Percentiles rank a stretch among this genome's conserved stretches.
Evolutionary conservation across 495 filamentous ascomycete genomes (phyloP).

Genomic region (Aspergillus hancockii): DNA sequence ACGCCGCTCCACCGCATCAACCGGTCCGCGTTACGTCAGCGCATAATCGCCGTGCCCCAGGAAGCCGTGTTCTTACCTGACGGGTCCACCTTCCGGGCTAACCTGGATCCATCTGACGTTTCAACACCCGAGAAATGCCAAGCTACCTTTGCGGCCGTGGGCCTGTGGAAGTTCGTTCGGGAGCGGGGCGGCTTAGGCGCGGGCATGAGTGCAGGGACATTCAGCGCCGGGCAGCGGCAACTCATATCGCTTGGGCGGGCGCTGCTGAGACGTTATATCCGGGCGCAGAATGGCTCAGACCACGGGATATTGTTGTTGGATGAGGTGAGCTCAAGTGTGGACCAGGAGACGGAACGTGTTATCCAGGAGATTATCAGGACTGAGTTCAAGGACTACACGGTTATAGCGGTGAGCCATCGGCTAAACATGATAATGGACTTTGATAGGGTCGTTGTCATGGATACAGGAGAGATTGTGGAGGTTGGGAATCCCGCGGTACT

Average conservation of each 20-base stretch:
- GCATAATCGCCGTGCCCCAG: too few relatives aligned
- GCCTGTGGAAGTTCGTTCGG: constrained; percentile 40
- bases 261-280: constrained; percentile 34
- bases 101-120: too few relatives aligned
- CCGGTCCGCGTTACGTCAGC: too few relatives aligned
- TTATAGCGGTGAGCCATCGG: constrained; percentile 50
- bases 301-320: constrained; percentile 48
- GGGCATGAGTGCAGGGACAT: constrained; percentile 32
- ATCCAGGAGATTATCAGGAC: constrained; percentile 45
- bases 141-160: constrained; percentile 21
- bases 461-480: constrained; percentile 40
- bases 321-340: constrained; percentile 53
- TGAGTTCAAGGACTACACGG: constrained; percentile 48
- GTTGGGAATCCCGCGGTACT: constrained; percentile 34
- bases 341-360: constrained; percentile 42
- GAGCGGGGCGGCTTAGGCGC: constrained; percentile 44
- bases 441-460: constrained; percentile 49
- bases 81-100: too few relatives aligned
- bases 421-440: constrained; percentile 48
- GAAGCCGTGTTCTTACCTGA: too few relatives aligned
- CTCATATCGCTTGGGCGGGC: constrained; percentile 56
- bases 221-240: constrained; percentile 55
- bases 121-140: constrained; percentile 42
- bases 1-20: too few relatives aligned
- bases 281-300: constrained; percentile 9